Percentiles rank a stretch among this genome's conserved stretches.
phyloP scores from a whole-genome alignment of 768 basidiomycete species.

The Psilocybe tampanensis region DNA sequence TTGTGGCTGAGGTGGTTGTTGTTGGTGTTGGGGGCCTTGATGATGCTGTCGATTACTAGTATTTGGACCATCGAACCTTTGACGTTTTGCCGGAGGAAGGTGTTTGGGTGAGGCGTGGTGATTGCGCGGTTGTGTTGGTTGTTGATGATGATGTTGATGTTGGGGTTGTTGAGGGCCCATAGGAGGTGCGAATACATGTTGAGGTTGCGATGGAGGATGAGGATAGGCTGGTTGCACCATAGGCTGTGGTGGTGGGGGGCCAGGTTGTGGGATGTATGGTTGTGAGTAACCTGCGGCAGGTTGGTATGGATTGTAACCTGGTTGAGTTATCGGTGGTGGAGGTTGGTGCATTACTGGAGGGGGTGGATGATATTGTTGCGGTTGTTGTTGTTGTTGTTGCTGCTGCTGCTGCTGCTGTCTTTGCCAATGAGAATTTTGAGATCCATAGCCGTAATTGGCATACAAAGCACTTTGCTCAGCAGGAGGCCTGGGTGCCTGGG shows the following conservation, averaged over 20 bases:
- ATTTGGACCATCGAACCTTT: slow-evolving; percentile 82
- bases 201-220: slow-evolving; percentile 50
- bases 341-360: slow-evolving; percentile 57
- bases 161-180: slow-evolving; percentile 46
- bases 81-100: slow-evolving; percentile 90
- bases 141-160: slow-evolving; percentile 44
- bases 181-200: slow-evolving; percentile 48
- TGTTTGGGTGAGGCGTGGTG: slow-evolving; percentile 76
- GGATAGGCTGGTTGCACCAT: slow-evolving; percentile 52
- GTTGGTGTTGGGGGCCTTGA: slow-evolving; percentile 51
- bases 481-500: slow-evolving; percentile 67
- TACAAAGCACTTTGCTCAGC: slow-evolving; percentile 85
- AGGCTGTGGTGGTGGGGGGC: slow-evolving; percentile 50
- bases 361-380: slow-evolving; percentile 53
- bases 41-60: slow-evolving; percentile 52
- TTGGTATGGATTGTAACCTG: slow-evolving; percentile 78
- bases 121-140: slow-evolving; percentile 53
- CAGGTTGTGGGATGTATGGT: slow-evolving; percentile 38
- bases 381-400: slow-evolving; percentile 39
- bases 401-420: slow-evolving; percentile 66
- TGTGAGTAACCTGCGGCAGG: slow-evolving; percentile 74
- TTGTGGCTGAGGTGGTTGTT: slow-evolving; percentile 64
- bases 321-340: slow-evolving; percentile 55
- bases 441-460: slow-evolving; percentile 90
- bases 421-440: slow-evolving; percentile 63